These are phyloP conservation scores for Solanum virginianum DNA, from an alignment of 257 asterid species.

Conservation along the genomic window DNA sequence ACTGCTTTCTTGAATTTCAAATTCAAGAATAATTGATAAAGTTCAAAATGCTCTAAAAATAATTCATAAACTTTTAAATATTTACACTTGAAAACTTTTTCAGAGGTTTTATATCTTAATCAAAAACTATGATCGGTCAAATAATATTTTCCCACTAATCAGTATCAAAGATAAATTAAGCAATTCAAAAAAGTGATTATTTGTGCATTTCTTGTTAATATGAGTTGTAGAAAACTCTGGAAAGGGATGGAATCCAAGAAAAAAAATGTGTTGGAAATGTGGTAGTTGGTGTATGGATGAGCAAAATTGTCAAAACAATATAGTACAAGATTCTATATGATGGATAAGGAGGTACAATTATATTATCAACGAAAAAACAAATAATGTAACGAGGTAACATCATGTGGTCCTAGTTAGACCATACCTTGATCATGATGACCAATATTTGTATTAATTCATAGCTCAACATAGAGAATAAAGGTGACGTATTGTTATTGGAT, in stretches of 20 bases:
- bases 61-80: too few species aligned
- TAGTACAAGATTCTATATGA: not conserved
- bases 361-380: not conserved
- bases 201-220: not conserved
- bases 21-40: too few species aligned
- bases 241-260: not conserved
- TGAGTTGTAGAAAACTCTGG: not conserved
- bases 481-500: not conserved
- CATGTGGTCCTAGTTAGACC: not conserved
- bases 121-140: not conserved
- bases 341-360: not conserved
- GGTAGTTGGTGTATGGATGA: not conserved
- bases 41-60: too few species aligned
- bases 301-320: not conserved
- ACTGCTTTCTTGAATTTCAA: too few species aligned
- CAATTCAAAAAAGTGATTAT: not conserved
- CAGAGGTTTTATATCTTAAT: not conserved
- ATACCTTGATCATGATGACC: not conserved
- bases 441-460: not conserved
- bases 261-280: not conserved
- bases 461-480: not conserved
- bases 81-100: too few species aligned
- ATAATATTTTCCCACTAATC: not conserved
- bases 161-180: not conserved
- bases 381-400: not conserved